Evolutionary conservation across 768 basidiomycete species (phyloP).

Genomic region (Mycena belliarum): DNA sequence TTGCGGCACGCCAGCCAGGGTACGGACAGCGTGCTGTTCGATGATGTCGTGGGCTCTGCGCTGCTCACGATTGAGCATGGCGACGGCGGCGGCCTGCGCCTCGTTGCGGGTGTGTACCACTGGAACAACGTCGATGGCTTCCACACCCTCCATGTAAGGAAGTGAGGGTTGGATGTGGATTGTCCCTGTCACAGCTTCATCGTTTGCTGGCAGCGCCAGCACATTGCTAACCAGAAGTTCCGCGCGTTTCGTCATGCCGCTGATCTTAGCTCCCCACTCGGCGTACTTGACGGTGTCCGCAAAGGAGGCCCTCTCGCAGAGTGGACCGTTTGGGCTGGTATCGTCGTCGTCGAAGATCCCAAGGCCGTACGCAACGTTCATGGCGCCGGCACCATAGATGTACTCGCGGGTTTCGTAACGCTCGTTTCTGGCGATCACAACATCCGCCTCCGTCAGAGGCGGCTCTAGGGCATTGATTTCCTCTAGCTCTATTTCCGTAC

Average conservation of each 20-base stretch:
- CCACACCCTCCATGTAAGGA: too few species aligned
- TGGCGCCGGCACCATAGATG: background rate
- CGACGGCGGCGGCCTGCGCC: background rate
- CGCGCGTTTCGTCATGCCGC: background rate
- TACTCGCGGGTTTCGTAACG: background rate
- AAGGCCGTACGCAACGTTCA: background rate
- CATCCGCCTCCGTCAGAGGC: background rate
- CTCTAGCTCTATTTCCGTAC: background rate
- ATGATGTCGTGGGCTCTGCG: constrained; percentile 35
- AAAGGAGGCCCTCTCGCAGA: background rate
- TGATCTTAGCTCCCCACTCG: background rate
- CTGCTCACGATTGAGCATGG: constrained; percentile 28
- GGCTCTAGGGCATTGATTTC: background rate
- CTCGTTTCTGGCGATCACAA: background rate
- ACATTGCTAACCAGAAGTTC: background rate
- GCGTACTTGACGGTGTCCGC: background rate
- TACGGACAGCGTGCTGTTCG: constrained; percentile 27
- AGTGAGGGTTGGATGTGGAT: too few species aligned
- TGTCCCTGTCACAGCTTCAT: background rate
- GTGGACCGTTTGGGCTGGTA: background rate
- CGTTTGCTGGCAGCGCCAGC: background rate
- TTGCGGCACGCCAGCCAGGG: constrained; percentile 19
- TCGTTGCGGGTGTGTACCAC: too few species aligned
- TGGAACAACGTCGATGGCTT: too few species aligned
- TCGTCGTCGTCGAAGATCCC: background rate